phyloP scores from a whole-genome alignment of 2,329 filamentous ascomycete genomes.

The Hortaea sp. region DNA sequence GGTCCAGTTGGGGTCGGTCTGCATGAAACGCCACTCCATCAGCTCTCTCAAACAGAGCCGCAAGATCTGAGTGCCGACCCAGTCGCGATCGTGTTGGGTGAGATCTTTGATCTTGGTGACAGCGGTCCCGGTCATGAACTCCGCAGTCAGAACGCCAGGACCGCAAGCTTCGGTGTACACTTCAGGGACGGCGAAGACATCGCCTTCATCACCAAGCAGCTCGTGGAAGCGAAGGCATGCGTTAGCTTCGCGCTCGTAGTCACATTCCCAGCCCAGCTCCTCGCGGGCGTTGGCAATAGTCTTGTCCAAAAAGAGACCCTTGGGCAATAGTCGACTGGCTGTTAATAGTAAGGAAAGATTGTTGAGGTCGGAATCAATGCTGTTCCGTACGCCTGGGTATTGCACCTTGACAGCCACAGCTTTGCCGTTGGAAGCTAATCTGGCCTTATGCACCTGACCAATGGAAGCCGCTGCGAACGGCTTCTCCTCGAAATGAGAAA shows the following conservation, averaged over 20 bases:
- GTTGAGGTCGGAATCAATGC: conserved; percentile 91
- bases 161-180: conserved; percentile 73
- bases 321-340: conserved; percentile 80
- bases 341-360: conserved; percentile 86
- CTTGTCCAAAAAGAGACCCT: conserved; percentile 88
- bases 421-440: conserved; percentile 62
- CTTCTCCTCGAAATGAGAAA: conserved; percentile 74
- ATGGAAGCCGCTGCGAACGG: conserved; percentile 95
- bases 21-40: conserved; percentile 93
- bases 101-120: conserved; percentile 70
- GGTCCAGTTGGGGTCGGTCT: conserved; percentile 99
- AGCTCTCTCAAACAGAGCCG: conserved; percentile 89
- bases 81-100: conserved; percentile 76
- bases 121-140: conserved; percentile 75
- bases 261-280: conserved; percentile 93
- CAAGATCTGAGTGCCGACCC: conserved; percentile 90
- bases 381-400: conserved; percentile 90
- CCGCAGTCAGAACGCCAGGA: conserved; percentile 81
- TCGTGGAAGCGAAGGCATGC: conserved; percentile 66
- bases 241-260: conserved; percentile 81
- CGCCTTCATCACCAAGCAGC: conserved; percentile 63
- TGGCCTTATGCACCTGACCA: conserved; percentile 85
- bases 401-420: conserved; percentile 92
- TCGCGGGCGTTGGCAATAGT: conserved; percentile 90
- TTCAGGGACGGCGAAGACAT: conserved; percentile 68